Conservation (phyloP, 164 flowering plant species). For the Echeveria elegans region DNA sequence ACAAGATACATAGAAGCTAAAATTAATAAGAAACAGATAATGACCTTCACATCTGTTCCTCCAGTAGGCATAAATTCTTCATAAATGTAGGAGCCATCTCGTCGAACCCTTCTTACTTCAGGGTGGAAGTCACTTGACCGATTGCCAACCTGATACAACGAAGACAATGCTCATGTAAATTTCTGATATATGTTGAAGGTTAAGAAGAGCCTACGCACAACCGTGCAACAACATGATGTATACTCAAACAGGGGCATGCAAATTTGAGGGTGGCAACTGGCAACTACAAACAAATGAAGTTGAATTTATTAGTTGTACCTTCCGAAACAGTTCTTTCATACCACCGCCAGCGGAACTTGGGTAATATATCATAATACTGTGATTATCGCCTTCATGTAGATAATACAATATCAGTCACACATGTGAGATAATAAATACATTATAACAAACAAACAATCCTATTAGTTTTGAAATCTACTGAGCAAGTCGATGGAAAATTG, state of each 20-base stretch:
- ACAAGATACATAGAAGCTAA: neutral
- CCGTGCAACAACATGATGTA: neutral
- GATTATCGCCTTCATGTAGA: slow-evolving; percentile 72
- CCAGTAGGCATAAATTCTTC: slow-evolving; percentile 99
- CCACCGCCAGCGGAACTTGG: slow-evolving; percentile 99
- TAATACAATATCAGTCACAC: slow-evolving; percentile 10
- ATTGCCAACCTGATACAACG: slow-evolving; percentile 71
- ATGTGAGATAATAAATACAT: neutral
- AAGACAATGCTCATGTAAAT: neutral
- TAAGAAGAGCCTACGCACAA: neutral
- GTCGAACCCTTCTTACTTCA: slow-evolving; percentile 94
- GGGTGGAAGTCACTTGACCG: slow-evolving; percentile 98
- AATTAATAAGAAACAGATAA: slow-evolving; percentile 8
- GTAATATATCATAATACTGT: slow-evolving; percentile 95
- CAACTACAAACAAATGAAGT: neutral
- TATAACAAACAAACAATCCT: neutral
- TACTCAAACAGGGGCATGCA: neutral
- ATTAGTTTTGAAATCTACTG: neutral
- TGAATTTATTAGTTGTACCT: slow-evolving; percentile 36
- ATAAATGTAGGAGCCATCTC: slow-evolving; percentile 95
- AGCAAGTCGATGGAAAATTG: neutral
- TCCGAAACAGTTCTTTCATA: slow-evolving; percentile 94
- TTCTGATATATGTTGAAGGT: neutral
- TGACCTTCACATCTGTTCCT: slow-evolving; percentile 99
- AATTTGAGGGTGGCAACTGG: too few species aligned